These are phyloP conservation scores for Aristolochia californica DNA, from an alignment of 164 flowering plant genomes.

Conservation along the genomic window DNA sequence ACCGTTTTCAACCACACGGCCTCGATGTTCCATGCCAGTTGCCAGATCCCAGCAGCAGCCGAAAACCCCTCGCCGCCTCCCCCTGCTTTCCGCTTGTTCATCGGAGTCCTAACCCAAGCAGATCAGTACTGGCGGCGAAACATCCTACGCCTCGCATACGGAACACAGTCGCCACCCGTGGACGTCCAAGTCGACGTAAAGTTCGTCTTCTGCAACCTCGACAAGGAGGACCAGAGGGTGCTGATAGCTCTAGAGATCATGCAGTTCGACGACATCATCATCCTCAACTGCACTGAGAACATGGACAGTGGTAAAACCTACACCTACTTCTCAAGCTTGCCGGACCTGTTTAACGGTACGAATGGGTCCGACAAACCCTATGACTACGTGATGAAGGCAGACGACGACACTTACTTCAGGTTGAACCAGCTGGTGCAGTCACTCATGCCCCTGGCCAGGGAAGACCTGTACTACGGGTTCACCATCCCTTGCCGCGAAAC, in stretches of 20 bases:
- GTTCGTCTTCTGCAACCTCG: constrained; percentile 54
- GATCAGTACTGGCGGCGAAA: constrained; percentile 45
- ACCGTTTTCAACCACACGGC: too few species aligned
- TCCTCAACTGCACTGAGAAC: constrained; percentile 56
- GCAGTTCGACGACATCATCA: constrained; percentile 47
- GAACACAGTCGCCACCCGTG: constrained; percentile 29
- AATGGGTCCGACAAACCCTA: constrained; percentile 26
- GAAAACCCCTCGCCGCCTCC: neutral
- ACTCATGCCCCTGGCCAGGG: constrained; percentile 45
- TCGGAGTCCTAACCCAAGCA: constrained; percentile 45
- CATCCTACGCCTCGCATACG: constrained; percentile 52
- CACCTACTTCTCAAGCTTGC: constrained; percentile 50
- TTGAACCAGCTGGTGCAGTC: constrained; percentile 18
- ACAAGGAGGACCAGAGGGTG: constrained; percentile 40
- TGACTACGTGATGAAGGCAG: constrained; percentile 62
- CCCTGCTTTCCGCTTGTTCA: constrained; percentile 29
- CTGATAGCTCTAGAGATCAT: constrained; percentile 44
- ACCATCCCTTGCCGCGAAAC: constrained; percentile 76
- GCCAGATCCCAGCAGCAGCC: neutral
- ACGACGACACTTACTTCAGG: constrained; percentile 27
- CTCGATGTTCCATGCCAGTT: too few species aligned
- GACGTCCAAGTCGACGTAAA: constrained; percentile 40
- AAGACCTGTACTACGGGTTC: constrained; percentile 76
- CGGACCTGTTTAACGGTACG: constrained; percentile 4
- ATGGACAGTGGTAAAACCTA: constrained; percentile 63